Percentiles rank a stretch among this genome's conserved stretches.
These are phyloP conservation scores for Paxillus rubicundulus DNA, from an alignment of 768 basidiomycete species.

Conservation along the genomic window DNA sequence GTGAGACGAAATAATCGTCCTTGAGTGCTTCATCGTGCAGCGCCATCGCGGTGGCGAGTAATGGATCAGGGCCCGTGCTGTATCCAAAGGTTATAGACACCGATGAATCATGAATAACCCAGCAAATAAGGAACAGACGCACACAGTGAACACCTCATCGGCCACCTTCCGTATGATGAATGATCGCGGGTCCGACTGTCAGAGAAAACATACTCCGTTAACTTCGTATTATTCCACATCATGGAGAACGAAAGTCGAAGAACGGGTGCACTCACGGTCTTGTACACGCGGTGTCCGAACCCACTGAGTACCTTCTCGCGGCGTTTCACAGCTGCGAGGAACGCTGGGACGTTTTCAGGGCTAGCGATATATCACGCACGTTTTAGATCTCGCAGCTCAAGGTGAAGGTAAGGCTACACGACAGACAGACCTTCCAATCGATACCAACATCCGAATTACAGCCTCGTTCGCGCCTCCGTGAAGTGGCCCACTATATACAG, in stretches of 20 bases:
- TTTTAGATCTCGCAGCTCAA: neutral
- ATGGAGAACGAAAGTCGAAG: neutral
- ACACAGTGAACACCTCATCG: conserved; percentile 90
- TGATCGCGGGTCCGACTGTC: conserved; percentile 83
- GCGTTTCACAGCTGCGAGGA: conserved; percentile 82
- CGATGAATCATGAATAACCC: neutral
- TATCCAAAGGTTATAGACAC: neutral
- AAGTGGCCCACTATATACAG: conserved; percentile 26
- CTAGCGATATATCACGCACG: conserved; percentile 33
- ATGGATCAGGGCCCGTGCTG: conserved; percentile 81
- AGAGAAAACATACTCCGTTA: neutral
- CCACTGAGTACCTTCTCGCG: conserved; percentile 88
- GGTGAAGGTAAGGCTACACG: neutral
- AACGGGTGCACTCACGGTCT: conserved; percentile 47
- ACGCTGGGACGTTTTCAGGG: conserved; percentile 81
- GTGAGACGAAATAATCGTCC: conserved; percentile 83
- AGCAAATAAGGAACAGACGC: conserved; percentile 23
- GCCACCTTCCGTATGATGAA: conserved; percentile 90
- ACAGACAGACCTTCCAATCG: conserved; percentile 69
- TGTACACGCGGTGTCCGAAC: conserved; percentile 86
- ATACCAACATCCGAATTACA: conserved; percentile 89
- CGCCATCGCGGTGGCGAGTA: conserved; percentile 86
- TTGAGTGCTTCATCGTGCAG: conserved; percentile 86
- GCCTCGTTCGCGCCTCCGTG: conserved; percentile 88
- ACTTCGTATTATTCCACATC: too few relatives aligned